Conservation (phyloP, 2,329 filamentous ascomycete species). For the Verticillium klebahnii region DNA sequence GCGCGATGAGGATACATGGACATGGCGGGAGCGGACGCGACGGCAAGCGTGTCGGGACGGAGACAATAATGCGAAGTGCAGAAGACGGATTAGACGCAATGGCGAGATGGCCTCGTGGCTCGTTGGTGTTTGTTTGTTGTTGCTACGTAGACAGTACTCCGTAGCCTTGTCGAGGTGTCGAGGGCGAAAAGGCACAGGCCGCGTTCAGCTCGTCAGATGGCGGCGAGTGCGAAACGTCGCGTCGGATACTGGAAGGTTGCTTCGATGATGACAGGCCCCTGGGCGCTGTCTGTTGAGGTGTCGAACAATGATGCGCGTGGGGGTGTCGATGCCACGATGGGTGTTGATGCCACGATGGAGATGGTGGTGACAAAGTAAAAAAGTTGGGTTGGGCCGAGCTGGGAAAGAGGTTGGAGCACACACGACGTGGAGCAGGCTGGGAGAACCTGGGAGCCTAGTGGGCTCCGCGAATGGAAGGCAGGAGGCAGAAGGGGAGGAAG, state of each 20-base stretch:
- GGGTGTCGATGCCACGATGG: constrained; percentile 5
- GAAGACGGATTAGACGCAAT: background rate
- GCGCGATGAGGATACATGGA: constrained; percentile 90
- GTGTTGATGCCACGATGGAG: constrained; percentile 8
- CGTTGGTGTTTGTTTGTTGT: background rate
- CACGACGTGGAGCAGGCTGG: background rate
- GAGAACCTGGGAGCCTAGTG: constrained; percentile 1
- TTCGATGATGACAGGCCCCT: constrained; percentile 5
- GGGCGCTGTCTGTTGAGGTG: constrained; percentile 2
- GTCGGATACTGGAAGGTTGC: background rate
- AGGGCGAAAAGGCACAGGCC: background rate
- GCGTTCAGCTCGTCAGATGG: background rate
- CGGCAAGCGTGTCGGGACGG: background rate
- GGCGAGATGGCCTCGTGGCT: background rate
- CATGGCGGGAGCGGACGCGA: constrained; percentile 31
- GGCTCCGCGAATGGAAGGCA: constrained; percentile 10
- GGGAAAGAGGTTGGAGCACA: background rate
- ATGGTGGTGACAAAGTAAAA: constrained; percentile 3
- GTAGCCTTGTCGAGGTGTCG: background rate
- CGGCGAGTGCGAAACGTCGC: background rate
- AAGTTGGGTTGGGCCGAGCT: constrained; percentile 7
- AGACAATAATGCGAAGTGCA: background rate
- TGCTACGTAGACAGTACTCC: background rate
- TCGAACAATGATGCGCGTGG: constrained; percentile 3
- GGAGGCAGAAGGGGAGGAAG: constrained; percentile 4